Percentiles rank a stretch among this genome's conserved stretches.
Evolutionary conservation across 2,329 filamentous ascomycete genomes (phyloP).

Genomic region (Xylaria sp.): DNA sequence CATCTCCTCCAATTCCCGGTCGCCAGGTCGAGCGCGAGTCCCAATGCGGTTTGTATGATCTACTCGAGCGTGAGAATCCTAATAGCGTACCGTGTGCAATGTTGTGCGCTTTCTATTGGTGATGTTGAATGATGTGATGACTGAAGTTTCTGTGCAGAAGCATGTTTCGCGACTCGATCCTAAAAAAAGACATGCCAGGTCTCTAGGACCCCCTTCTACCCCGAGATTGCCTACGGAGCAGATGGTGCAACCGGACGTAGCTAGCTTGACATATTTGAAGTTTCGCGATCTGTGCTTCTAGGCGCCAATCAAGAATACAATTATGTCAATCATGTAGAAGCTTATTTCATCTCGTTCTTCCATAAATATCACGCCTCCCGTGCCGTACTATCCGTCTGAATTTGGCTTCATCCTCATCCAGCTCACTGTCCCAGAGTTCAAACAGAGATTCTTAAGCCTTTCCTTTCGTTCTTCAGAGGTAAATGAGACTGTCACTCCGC

Average conservation of each 20-base stretch:
- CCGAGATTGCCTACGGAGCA: not conserved
- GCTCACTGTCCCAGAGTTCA: constrained; percentile 35
- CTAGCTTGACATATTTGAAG: constrained; percentile 27
- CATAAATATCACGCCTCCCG: constrained; percentile 30
- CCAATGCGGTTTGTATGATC: constrained; percentile 43
- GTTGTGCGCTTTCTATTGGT: constrained; percentile 5
- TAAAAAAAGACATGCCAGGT: constrained; percentile 11
- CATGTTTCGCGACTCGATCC: constrained; percentile 15
- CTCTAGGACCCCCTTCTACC: not conserved
- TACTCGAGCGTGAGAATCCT: constrained; percentile 40
- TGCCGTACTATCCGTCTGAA: constrained; percentile 34
- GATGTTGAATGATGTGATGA: constrained; percentile 21
- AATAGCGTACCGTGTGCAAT: constrained; percentile 36
- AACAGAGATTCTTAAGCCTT: constrained; percentile 24
- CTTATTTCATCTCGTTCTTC: constrained; percentile 19
- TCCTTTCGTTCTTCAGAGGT: constrained; percentile 44
- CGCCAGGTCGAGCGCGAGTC: constrained; percentile 38
- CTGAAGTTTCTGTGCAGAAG: constrained; percentile 19
- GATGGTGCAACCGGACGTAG: constrained; percentile 20
- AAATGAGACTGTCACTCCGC: constrained; percentile 19
- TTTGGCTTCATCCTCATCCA: constrained; percentile 35
- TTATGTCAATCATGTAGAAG: constrained; percentile 22
- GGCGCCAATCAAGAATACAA: constrained; percentile 1
- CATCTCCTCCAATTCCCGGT: constrained; percentile 31
- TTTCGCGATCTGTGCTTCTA: constrained; percentile 32